Conservation (phyloP, 352 stramenopile species). For the Phytophthora kernoviae region DNA sequence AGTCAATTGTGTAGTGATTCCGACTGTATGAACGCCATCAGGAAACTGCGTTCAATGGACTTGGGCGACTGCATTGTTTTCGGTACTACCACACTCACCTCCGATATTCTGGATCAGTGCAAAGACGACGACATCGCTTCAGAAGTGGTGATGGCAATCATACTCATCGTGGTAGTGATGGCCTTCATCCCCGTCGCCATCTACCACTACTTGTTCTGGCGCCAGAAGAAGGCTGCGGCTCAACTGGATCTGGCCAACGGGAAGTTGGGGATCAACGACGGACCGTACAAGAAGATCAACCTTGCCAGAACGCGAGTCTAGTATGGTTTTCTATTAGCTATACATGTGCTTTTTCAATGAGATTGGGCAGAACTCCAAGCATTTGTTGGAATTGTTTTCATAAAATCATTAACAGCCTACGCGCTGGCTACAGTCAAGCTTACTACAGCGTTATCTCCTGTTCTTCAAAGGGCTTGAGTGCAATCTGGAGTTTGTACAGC, state of each 20-base stretch:
- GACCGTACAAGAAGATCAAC: constrained; percentile 26
- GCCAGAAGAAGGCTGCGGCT: constrained; percentile 3
- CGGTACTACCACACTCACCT: constrained; percentile 22
- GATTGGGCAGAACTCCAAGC: no score
- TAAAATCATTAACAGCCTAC: not conserved
- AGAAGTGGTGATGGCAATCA: constrained; percentile 7
- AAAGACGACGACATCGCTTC: constrained; percentile 1
- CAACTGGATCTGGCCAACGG: constrained; percentile 23
- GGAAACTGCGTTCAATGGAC: constrained; percentile 19
- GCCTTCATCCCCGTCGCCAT: constrained; percentile 16
- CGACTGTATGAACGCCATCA: constrained; percentile 28
- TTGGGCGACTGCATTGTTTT: constrained; percentile 40
- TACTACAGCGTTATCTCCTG: constrained; percentile 40
- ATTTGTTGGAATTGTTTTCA: not conserved
- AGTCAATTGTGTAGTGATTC: constrained; percentile 18
- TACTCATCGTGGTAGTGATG: constrained; percentile 12
- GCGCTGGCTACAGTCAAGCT: constrained; percentile 1
- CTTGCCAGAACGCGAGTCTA: constrained; percentile 15
- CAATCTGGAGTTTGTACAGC: constrained; percentile 40
- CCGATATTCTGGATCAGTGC: constrained; percentile 35
- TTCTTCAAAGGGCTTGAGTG: constrained; percentile 28
- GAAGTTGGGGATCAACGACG: constrained; percentile 29
- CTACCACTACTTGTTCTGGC: constrained; percentile 13
- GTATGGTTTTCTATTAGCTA: no score
- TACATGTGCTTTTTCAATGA: no score